phyloP scores from a whole-genome alignment of 2,329 filamentous ascomycete species.

The Neonectria neomacrospora region DNA sequence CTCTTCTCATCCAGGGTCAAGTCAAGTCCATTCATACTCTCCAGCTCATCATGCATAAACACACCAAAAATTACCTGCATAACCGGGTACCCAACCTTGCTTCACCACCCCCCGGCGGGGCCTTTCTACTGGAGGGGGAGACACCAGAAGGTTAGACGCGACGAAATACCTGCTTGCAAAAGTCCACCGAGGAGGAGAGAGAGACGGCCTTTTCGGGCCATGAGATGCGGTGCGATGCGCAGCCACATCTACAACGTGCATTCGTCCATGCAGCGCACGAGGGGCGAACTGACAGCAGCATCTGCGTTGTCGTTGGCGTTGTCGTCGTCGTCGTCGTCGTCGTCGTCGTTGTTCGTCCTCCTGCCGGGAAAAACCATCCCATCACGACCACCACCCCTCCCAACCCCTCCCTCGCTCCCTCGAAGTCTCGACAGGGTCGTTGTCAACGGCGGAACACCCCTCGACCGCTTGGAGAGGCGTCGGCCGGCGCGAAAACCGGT shows the following conservation, averaged over 20 bases:
- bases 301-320: slow-evolving; percentile 15
- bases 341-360: neutral
- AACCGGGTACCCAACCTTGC: slow-evolving; percentile 13
- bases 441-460: neutral
- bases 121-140: slow-evolving; percentile 15
- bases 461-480: slow-evolving; percentile 1
- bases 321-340: slow-evolving; percentile 1
- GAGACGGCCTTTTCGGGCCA: slow-evolving; percentile 2
- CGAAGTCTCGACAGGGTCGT: neutral
- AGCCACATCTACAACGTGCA: slow-evolving; percentile 14
- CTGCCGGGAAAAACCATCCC: slow-evolving; percentile 5
- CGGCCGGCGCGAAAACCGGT: slow-evolving; percentile 1
- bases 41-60: slow-evolving; percentile 55
- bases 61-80: slow-evolving; percentile 33
- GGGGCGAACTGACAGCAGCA: neutral
- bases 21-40: slow-evolving; percentile 27
- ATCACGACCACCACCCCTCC: neutral
- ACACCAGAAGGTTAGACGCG: slow-evolving; percentile 4
- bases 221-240: slow-evolving; percentile 2
- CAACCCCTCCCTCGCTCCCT: neutral
- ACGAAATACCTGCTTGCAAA: slow-evolving; percentile 13
- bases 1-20: neutral
- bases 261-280: neutral
- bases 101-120: slow-evolving; percentile 3
- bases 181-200: slow-evolving; percentile 4